These are phyloP conservation scores for Macrotyloma uniflorum DNA, from an alignment of 306 rosid species.

Conservation along the genomic window DNA sequence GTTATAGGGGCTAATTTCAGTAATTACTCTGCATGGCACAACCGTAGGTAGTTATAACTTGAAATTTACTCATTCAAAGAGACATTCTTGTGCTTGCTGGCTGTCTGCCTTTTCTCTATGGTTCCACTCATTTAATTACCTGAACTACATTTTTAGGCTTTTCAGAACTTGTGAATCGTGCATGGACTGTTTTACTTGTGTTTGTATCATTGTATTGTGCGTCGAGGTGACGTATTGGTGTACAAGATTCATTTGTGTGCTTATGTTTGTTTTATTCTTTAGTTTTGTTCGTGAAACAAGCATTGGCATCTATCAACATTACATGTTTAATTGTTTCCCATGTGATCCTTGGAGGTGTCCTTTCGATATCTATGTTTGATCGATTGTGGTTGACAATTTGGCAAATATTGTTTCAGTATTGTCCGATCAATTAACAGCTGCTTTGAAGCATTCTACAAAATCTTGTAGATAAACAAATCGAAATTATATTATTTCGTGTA, in stretches of 20 bases:
- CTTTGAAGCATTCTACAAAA: conserved; percentile 10
- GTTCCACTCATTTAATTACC: neutral
- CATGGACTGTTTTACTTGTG: neutral
- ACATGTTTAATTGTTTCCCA: neutral
- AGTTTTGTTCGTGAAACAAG: neutral
- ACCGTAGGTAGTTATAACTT: conserved; percentile 73
- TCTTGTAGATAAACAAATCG: neutral
- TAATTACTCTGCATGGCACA: conserved; percentile 93
- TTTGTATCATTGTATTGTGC: neutral
- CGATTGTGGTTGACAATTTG: neutral
- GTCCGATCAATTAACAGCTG: conserved; percentile 12
- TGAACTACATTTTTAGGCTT: neutral
- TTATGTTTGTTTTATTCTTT: conserved; percentile 19
- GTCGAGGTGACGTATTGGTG: neutral
- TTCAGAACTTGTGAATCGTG: neutral
- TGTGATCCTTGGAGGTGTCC: conserved; percentile 10
- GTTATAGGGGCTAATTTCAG: conserved; percentile 79
- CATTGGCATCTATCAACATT: neutral
- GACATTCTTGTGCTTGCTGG: conserved; percentile 18
- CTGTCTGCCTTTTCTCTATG: neutral
- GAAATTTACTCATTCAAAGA: neutral
- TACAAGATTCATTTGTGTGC: conserved; percentile 20
- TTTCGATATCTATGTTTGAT: neutral
- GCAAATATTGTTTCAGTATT: neutral
- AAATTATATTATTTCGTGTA: conserved; percentile 8